Base-by-base conservation (phyloP, 202 grass and related monocot species). In the Carex arenaria region DNA sequence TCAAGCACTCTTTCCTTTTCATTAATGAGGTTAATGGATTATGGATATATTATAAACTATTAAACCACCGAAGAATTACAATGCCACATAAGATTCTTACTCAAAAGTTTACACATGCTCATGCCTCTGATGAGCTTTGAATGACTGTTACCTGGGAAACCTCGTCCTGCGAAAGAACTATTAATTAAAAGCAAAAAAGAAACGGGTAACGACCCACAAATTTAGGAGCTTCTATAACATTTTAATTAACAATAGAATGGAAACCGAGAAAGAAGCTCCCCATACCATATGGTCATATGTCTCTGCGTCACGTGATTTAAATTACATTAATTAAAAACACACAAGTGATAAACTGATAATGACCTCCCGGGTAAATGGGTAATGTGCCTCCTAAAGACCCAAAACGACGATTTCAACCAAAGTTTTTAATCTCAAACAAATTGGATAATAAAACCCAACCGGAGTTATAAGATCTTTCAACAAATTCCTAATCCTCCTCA, bases 211-310 rank as follows among this genome's bases (percentile, higher is more conserved):
- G 43, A 74, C 47, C 54, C 71, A 54, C 47, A 74, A 55, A 75
- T 75, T 75, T 54, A 75, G 72, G 72, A 75, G 72, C 72, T 75
- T 75, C 72, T 17, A 55, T 26, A 17, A 53, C 34, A 36, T 26
- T 26, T 26, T 26, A 36, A 36, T 36, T 36, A 36, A 40, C 23
- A 75, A 55, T 31, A 31, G 72, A 75, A 75, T 55, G 49, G 72
- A 75, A 75, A 53, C 43, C 71, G 22, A 74, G 47, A 15, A 53
- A 54, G 71, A 52, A 22, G 45, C 71, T 74, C 22, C 7, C 45
- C 26, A 26, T 26, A 26, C 43, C 26, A 26, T 26, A 26, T n/a
- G n/a, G n/a, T 45, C 20, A 74, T 54, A 47, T 74, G 47, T 74
- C 71, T 23, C 71, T 54, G 72, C 72, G 52, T 73, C 43, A 4